phyloP scores from a whole-genome alignment of 2,329 filamentous ascomycete species.

The Botryotinia calthae region DNA sequence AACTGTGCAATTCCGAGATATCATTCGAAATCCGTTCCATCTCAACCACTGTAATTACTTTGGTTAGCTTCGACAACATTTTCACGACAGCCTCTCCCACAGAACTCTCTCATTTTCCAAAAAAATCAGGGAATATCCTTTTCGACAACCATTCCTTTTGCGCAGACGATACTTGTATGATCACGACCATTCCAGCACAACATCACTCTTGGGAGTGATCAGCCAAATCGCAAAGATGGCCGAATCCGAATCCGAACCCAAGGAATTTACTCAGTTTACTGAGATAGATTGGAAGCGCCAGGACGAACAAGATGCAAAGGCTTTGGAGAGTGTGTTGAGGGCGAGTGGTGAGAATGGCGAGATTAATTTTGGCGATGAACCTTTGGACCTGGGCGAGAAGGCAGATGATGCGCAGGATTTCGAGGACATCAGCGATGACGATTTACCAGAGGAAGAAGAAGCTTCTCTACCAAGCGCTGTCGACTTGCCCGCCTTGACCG shows the following conservation, averaged over 20 bases:
- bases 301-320: slow-evolving; percentile 49
- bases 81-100: background rate
- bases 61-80: background rate
- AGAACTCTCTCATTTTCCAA: too few species aligned
- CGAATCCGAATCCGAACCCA: slow-evolving; percentile 18
- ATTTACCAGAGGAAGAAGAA: slow-evolving; percentile 78
- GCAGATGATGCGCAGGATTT: slow-evolving; percentile 90
- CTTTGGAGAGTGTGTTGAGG: slow-evolving; percentile 47
- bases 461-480: slow-evolving; percentile 27
- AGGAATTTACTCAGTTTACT: slow-evolving; percentile 23
- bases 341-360: slow-evolving; percentile 41
- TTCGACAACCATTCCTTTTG: background rate
- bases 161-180: slow-evolving; percentile 5
- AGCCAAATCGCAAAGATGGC: slow-evolving; percentile 25
- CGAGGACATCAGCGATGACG: slow-evolving; percentile 88
- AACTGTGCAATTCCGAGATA: slow-evolving; percentile 9
- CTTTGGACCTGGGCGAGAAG: slow-evolving; percentile 70
- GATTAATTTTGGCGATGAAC: slow-evolving; percentile 44
- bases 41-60: background rate
- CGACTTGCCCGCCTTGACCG: slow-evolving; percentile 41
- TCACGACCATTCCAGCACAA: slow-evolving; percentile 13
- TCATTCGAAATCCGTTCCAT: background rate
- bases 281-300: slow-evolving; percentile 46
- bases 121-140: background rate
- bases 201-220: slow-evolving; percentile 14